Evolutionary conservation across 2,329 filamentous ascomycete species (phyloP), one percentile per base, ranked within the genome.

Genomic region (Aspergillus flavus): DNA sequence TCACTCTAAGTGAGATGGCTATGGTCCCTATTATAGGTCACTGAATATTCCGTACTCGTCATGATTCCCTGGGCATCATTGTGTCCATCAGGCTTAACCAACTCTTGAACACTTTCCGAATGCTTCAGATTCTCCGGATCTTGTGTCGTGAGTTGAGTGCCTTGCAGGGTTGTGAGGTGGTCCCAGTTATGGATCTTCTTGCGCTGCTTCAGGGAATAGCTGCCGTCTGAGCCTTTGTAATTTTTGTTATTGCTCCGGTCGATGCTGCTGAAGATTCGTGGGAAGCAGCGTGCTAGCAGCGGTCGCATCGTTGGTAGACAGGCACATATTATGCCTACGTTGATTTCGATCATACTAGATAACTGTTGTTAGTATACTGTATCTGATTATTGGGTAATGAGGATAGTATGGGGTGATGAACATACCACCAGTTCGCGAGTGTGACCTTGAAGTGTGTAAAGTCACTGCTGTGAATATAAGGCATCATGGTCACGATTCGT

Each of bases 401-500:
- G 3, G 5, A 14, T 30, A 9, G 14, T 30, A 14, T 6, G 14
- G 2, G 6, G 19, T 6, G 26, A 7, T 4, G 34, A 26, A 59
- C 65, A 21, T 65, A 67, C 65, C 58, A 58, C 65, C 63, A 66
- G 30, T 67, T 67, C 6, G 65, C 65, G 11, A 67, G 19, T 12
- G 63, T 65, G 12, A 67, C 63, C 46, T 67, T 65, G 41, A 59
- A 67, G 55, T 57, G 59, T 0, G 65, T 67, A n/a, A 67, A 61
- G 36, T 65, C 65, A n/a, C 39, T 59, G 52, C 59, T 61, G 46
- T 57, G n/a, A 4, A 65, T 23, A 23, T 63, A 65, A 1, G 61
- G 65, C 56, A 65, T 63, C 65, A 67, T 67, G 2, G 65, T 65
- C 10, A 67, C 58, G 12, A 67, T 64, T 16, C 63, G 63, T n/a